Evolutionary conservation across 2,329 filamentous ascomycete species (phyloP), one percentile per base, ranked within the genome.

Genomic region (Xylariaceae sp.): DNA sequence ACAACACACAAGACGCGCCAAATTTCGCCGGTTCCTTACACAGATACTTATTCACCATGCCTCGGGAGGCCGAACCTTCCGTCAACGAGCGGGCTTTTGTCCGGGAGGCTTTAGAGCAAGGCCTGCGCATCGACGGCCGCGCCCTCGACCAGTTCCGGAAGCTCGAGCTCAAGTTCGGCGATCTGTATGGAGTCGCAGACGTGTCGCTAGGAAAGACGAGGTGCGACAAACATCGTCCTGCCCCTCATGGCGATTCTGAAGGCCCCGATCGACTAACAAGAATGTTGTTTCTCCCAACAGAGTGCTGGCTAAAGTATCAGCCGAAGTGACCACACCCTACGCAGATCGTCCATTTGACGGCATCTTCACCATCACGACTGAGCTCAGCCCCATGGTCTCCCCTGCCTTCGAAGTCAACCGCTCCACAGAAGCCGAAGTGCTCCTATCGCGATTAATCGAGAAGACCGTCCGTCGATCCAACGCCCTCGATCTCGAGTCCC

Each of bases 341-440:
- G 76, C 88, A 56, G 93, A 97, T 76, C 88, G 93, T 64, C 93
- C 92, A 61, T 96, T 96, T 72, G 94, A 97, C 73, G 94, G 94
- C 73, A 84, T 96, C 74, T 97, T 97, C 79, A 92, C 87, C 67
- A 97, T 97, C 72, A 83, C 87, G 56, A 89, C 92, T 57, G 94
- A 97, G 73, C 85, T 99, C 68, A 91, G 89, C 63, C 91, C 93
- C 53, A 95, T 97, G 87, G 88, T 90, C 34, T 92, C 91, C 51
- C 92, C 94, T 11, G 87, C 89, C 39, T 96, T 96, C 75, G 92
- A 97, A 74, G 84, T 89, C 66, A 90, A 89, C 73, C 84, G 91
- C 56, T 88, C 89, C 52, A 92, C 88, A 63, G 89, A 95, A 68
- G 83, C 88, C 58, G 94, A 97, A 76, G 82, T 92, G 2, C 83